phyloP scores from a whole-genome alignment of 1,284 basidiomycete genomes.

The Malassezia nana region DNA sequence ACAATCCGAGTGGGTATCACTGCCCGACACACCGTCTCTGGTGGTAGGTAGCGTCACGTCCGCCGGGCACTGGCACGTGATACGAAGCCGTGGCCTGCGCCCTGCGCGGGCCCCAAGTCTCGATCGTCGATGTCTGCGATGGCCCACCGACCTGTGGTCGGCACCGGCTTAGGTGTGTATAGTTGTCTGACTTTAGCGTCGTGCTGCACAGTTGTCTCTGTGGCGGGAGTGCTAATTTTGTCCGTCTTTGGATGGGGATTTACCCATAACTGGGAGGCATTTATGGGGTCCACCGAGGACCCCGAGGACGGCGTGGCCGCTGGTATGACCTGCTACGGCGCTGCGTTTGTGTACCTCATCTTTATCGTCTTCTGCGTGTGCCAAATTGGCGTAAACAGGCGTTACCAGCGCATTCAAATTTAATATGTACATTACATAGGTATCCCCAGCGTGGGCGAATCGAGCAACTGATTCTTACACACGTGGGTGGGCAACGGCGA shows the following conservation, averaged over 20 bases:
- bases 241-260: conserved; percentile 45
- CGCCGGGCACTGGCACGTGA: background rate
- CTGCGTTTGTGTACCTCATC: conserved; percentile 52
- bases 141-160: conserved; percentile 29
- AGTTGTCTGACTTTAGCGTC: conserved; percentile 45
- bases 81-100: background rate
- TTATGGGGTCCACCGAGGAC: conserved; percentile 52
- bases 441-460: conserved; percentile 2
- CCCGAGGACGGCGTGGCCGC: conserved; percentile 51
- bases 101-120: background rate
- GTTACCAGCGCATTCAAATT: conserved; percentile 41
- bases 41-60: conserved; percentile 11
- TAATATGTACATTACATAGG: conserved; percentile 3
- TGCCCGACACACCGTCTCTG: conserved; percentile 30
- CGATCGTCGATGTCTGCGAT: conserved; percentile 12
- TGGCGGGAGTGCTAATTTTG: conserved; percentile 54
- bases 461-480: background rate
- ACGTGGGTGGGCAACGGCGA: background rate
- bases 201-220: conserved; percentile 54
- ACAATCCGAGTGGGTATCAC: conserved; percentile 39
- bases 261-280: conserved; percentile 49
- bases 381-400: conserved; percentile 47
- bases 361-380: conserved; percentile 54
- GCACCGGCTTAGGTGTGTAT: conserved; percentile 29
- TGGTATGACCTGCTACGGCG: conserved; percentile 51